Conservation (phyloP, 257 asterid species). For the Capsicum chinense region DNA sequence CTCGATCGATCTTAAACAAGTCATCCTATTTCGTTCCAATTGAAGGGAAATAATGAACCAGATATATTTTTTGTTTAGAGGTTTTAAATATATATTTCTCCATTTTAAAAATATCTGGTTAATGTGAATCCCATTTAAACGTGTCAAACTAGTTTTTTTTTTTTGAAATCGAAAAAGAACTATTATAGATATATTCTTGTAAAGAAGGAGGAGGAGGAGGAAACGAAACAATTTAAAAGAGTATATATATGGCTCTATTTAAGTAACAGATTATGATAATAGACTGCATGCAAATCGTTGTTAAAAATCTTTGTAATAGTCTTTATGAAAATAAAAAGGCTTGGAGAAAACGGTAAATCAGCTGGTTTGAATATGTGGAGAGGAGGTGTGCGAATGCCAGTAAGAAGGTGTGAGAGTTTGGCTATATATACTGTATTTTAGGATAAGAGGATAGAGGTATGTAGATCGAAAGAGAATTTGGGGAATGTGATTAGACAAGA, state of each 20-base stretch:
- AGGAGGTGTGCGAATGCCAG: background rate
- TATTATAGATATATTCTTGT: background rate
- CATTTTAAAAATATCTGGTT: background rate
- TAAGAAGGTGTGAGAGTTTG: background rate
- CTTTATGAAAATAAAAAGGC: background rate
- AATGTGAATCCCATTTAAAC: background rate
- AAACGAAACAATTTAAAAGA: background rate
- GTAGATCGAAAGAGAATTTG: too few species aligned
- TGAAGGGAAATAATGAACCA: background rate
- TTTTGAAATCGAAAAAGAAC: background rate
- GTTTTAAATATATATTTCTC: background rate
- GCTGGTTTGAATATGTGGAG: background rate
- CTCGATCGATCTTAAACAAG: background rate
- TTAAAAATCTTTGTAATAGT: background rate
- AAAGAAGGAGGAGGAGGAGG: background rate
- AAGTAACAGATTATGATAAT: background rate
- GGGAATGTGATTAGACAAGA: too few species aligned
- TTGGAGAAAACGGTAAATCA: background rate
- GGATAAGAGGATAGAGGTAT: too few species aligned
- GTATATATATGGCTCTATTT: background rate
- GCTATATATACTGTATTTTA: too few species aligned
- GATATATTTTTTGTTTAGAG: background rate
- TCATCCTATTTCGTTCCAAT: background rate
- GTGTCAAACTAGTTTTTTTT: background rate
- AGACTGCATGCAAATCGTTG: background rate